phyloP scores from a whole-genome alignment of 306 rosid genomes.

The Sicyos edulis region DNA sequence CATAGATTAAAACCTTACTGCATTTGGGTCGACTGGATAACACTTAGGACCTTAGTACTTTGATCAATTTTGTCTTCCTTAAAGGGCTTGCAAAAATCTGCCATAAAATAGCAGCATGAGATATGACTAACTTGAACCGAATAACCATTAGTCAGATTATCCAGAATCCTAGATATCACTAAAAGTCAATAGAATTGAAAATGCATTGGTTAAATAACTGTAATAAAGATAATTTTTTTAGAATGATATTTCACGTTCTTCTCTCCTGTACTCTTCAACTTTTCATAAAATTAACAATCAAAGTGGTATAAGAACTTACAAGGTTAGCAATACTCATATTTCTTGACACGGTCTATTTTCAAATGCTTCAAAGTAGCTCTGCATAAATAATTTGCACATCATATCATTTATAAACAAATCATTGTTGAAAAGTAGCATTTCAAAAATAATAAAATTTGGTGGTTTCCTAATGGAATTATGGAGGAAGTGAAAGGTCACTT shows the following conservation, averaged over 20 bases:
- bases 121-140: background rate
- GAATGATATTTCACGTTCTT: background rate
- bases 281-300: background rate
- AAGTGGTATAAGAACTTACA: constrained; percentile 41
- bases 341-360: constrained; percentile 74
- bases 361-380: constrained; percentile 80
- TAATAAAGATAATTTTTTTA: background rate
- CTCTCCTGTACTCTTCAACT: background rate
- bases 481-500: background rate
- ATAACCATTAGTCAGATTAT: background rate
- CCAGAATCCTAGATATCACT: background rate
- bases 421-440: background rate
- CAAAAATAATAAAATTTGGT: background rate
- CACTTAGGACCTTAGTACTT: constrained; percentile 73
- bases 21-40: constrained; percentile 60
- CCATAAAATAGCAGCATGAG: background rate
- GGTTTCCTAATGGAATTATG: too few relatives aligned
- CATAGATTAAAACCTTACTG: constrained; percentile 40
- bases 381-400: constrained; percentile 7
- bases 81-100: constrained; percentile 81
- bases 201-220: background rate
- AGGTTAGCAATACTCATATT: constrained; percentile 80
- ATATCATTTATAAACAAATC: background rate
- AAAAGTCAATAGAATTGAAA: background rate
- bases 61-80: constrained; percentile 82